Percentiles rank a stretch among this genome's conserved stretches.
phyloP scores from a whole-genome alignment of 768 basidiomycete species.

The Termitomyces sp. region DNA sequence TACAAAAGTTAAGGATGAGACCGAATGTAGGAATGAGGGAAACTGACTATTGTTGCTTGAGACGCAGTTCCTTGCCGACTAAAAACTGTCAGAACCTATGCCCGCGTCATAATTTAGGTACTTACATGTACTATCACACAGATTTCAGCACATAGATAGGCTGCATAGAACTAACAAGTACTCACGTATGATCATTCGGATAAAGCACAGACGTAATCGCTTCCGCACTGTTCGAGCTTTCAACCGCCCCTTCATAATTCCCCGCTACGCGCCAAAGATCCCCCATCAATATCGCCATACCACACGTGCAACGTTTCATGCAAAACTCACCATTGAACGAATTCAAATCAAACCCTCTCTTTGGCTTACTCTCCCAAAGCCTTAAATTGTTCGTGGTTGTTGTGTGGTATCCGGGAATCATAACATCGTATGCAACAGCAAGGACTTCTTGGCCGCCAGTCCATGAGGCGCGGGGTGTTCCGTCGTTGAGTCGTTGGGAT shows the following conservation, averaged over 20 bases:
- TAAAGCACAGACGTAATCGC: slow-evolving; percentile 95
- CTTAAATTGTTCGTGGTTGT: slow-evolving; percentile 87
- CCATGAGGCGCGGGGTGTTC: slow-evolving; percentile 62
- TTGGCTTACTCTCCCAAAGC: slow-evolving; percentile 80
- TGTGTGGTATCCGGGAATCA: slow-evolving; percentile 85
- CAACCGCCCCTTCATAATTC: slow-evolving; percentile 87
- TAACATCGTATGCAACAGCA: slow-evolving; percentile 91
- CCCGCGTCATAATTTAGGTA: background rate
- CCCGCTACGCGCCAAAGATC: slow-evolving; percentile 49
- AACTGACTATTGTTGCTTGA: slow-evolving; percentile 87
- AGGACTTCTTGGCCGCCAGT: slow-evolving; percentile 91
- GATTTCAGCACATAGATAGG: background rate
- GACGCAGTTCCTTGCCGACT: slow-evolving; percentile 84
- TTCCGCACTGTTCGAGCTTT: slow-evolving; percentile 83
- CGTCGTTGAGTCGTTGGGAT: slow-evolving; percentile 61
- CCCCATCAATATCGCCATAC: background rate
- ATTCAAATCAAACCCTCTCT: slow-evolving; percentile 89
- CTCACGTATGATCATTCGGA: slow-evolving; percentile 85
- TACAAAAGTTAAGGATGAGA: background rate
- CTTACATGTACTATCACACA: slow-evolving; percentile 37
- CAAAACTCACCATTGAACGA: slow-evolving; percentile 76
- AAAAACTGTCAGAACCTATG: background rate
- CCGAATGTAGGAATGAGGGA: background rate
- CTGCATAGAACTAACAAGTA: slow-evolving; percentile 14
- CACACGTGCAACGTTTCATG: no score